Evolutionary conservation across 2,329 filamentous ascomycete genomes (phyloP).

Genomic region (Keithomyces neogunnii): DNA sequence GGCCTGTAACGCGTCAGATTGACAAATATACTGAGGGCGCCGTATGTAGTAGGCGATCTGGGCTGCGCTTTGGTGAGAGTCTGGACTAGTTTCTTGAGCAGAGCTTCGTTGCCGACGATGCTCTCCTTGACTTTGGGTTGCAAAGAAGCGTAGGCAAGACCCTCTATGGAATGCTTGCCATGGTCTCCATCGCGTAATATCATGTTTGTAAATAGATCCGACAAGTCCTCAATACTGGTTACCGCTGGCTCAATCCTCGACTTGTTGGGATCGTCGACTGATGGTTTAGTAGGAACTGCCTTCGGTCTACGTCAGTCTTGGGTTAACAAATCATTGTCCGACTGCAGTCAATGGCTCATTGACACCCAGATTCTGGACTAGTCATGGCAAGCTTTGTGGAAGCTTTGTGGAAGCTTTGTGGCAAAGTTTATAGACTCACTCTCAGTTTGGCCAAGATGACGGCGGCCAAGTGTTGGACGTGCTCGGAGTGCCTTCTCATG

Average conservation of each 20-base stretch:
- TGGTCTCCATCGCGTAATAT: slow-evolving; percentile 50
- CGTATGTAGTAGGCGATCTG: slow-evolving; percentile 70
- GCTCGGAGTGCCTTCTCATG: slow-evolving; percentile 52
- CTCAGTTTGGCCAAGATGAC: slow-evolving; percentile 68
- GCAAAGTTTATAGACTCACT: slow-evolving; percentile 24
- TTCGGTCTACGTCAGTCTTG: slow-evolving; percentile 43
- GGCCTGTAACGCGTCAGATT: slow-evolving; percentile 81
- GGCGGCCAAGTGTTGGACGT: slow-evolving; percentile 58
- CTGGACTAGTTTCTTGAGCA: slow-evolving; percentile 63
- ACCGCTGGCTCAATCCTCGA: slow-evolving; percentile 42
- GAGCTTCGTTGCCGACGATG: slow-evolving; percentile 56
- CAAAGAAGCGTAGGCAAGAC: slow-evolving; percentile 83
- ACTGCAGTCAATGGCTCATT: neutral
- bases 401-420: neutral
- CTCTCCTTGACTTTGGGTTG: slow-evolving; percentile 79
- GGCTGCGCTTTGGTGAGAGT: slow-evolving; percentile 49
- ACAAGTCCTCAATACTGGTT: slow-evolving; percentile 58
- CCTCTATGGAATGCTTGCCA: slow-evolving; percentile 69
- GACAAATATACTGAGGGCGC: slow-evolving; percentile 73
- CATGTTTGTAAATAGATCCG: slow-evolving; percentile 57
- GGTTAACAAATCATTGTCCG: slow-evolving; percentile 17
- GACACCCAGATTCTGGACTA: slow-evolving; percentile 14
- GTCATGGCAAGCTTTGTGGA: neutral
- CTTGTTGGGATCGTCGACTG: slow-evolving; percentile 29
- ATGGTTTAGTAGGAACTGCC: slow-evolving; percentile 42